phyloP scores from a whole-genome alignment of 1,284 basidiomycete species.

The Heliocybe sulcata region DNA sequence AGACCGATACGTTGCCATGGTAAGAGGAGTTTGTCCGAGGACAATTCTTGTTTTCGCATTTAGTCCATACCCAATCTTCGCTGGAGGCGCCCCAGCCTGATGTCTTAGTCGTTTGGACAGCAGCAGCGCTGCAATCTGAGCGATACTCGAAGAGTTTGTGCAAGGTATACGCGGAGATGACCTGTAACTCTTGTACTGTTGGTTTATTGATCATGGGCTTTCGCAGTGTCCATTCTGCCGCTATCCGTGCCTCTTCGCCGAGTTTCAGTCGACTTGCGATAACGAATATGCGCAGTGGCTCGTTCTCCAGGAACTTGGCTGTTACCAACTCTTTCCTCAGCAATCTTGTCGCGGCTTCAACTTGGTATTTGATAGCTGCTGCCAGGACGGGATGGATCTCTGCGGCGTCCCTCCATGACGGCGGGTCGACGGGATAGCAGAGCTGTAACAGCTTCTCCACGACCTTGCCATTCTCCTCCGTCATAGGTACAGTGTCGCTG shows the following conservation, averaged over 20 bases:
- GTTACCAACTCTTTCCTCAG: background rate
- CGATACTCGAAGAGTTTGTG: constrained; percentile 27
- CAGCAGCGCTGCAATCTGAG: constrained; percentile 16
- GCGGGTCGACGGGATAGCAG: background rate
- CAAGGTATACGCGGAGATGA: constrained; percentile 25
- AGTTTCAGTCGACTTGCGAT: constrained; percentile 23
- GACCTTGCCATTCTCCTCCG: background rate
- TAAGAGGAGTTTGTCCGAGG: background rate
- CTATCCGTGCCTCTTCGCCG: constrained; percentile 18
- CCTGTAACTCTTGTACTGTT: constrained; percentile 23
- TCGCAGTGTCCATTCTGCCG: constrained; percentile 21
- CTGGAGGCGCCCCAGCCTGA: background rate
- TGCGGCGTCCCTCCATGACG: background rate
- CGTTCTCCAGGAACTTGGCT: constrained; percentile 18
- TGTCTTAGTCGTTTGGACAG: background rate
- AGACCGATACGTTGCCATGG: background rate
- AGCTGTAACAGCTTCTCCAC: background rate
- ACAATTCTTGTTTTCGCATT: background rate
- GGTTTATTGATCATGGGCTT: constrained; percentile 11
- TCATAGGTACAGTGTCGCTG: background rate
- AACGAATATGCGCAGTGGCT: constrained; percentile 23
- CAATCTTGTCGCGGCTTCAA: background rate
- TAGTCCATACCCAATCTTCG: background rate
- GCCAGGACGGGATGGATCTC: background rate
- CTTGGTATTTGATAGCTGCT: constrained; percentile 2